Evolutionary conservation across 345 rosid species (phyloP).

Genomic region (Iberis pinnata): DNA sequence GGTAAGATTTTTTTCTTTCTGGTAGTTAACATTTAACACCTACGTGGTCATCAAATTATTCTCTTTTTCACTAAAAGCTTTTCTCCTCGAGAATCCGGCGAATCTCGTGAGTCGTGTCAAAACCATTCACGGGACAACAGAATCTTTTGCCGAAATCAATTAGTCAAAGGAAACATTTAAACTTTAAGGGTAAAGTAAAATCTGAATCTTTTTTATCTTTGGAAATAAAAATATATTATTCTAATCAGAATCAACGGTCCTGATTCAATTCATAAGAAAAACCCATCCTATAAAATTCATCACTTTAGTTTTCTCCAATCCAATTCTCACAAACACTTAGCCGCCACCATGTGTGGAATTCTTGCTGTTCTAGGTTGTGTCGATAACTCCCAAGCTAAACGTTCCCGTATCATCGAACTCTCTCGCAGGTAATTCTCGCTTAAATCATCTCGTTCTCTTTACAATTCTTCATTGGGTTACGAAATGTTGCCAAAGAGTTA

Average conservation of each 20-base stretch:
- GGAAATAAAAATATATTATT: not conserved
- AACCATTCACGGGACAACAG: no score
- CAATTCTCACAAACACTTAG: no score
- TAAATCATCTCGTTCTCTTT: no score
- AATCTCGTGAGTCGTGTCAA: constrained; percentile 11
- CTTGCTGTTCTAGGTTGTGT: constrained; percentile 68
- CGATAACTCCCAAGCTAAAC: constrained; percentile 68
- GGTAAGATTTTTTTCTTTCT: no score
- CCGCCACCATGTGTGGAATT: constrained; percentile 65
- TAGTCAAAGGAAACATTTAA: constrained; percentile 1
- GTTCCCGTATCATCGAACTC: constrained; percentile 72
- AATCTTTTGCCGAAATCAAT: constrained; percentile 12
- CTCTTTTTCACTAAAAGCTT: no score
- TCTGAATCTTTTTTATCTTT: constrained; percentile 14
- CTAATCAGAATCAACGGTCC: constrained; percentile 35
- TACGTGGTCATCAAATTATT: no score
- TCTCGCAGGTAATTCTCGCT: constrained; percentile 48
- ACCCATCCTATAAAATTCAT: constrained; percentile 5
- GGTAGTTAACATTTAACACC: no score
- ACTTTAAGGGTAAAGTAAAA: constrained; percentile 24
- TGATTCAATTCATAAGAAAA: constrained; percentile 20
- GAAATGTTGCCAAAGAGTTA: constrained; percentile 7
- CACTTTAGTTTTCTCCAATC: constrained; percentile 1
- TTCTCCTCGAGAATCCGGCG: not conserved
- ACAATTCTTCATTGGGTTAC: not conserved